Base-by-base conservation (phyloP, 345 rosid genomes). In the Toxicodendron radicans region DNA sequence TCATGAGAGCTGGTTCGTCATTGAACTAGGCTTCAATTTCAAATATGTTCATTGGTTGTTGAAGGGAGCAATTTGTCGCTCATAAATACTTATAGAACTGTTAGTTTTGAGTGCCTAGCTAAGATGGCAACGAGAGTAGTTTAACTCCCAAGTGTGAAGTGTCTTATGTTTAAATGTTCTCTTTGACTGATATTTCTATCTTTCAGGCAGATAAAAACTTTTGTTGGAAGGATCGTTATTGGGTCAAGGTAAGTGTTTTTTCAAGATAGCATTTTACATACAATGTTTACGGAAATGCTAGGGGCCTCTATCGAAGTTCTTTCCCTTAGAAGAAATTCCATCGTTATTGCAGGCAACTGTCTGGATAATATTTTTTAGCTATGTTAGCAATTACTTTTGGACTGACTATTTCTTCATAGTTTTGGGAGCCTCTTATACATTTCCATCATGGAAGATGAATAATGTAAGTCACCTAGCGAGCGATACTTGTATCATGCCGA, bases 401-500 rank as follows among this genome's bases (percentile, higher is more conserved):
- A 93, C 99, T 10, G 98, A 95, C 74, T 95, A 93, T 79, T 95
- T 95, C 92, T 95, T 95, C 83, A 81, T 92, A 35, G 97, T 95
- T 80, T 73, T 95, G 84, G 99, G 98, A 74, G 99, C 99, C 20
- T 88, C 98, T n/a, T 95, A 95, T 79, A 93, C 98, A 65, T 95
- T 95, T 73, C 99, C 99, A 23, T 93, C 99, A 0, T 95, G 99
- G 99, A 95, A 79, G 86, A 95, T 95, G 99, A 95, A 95, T 75
- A 80, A 95, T 76, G 99, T 95, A 85, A 86, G 90, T 73, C 33
- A 24, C 64, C 24, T 51, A 74, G 51, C 85, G 91, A n/a, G n/a
- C n/a, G n/a, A n/a, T n/a, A n/a, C n/a, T n/a, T n/a, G n/a, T n/a
- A n/a, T n/a, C n/a, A n/a, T n/a, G n/a, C n/a, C n/a, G n/a, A n/a